Evolutionary conservation across 139 green algal species (phyloP), one percentile per base, ranked within the genome.

Genomic region (Picochlorum sp.): DNA sequence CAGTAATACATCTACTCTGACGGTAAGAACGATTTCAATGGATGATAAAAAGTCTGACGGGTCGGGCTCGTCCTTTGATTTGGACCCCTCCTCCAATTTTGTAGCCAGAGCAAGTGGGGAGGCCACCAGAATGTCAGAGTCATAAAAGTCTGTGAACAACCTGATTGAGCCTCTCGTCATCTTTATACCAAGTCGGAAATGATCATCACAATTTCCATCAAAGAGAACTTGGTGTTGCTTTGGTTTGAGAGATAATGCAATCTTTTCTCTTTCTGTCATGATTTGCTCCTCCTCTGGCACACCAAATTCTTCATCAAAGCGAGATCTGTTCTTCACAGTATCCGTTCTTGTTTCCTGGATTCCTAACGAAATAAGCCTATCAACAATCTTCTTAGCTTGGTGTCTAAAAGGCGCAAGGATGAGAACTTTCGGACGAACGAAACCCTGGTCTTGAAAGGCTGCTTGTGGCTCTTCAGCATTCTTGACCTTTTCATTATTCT

Each of bases 181-280:
- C 72, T 96, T 96, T 66, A 98, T 86, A 49, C 92, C 92, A 41
- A 98, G 18, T 21, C 83, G 63, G 76, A 98, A 98, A 68, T 96
- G 87, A 67, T 98, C 92, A 68, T 98, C 92, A 4, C 60, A 78
- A 70, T 98, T 98, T 58, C 92, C 92, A 6, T 20, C 57, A 57
- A 98, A 96, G 31, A 97, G 67, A 0, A 77, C 80, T 2, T 67
- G 67, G 70, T 92, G 80, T n/a, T 97, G 91, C 18, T 72, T 69
- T 5, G 92, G 90, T 64, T 90, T 90, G 54, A 30, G 49, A 23
- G 8, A 60, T 37, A 62, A 28, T 28, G 58, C 67, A 16, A 60
- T 61, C 38, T 60, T 61, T 63, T 67, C 71, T 20, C 23, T 37
- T 21, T 59, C 73, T 3, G 3, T 57, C 31, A 58, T 20, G 15